Base-by-base conservation (phyloP, 148 eudicot species). In the Diospyros lotus region DNA sequence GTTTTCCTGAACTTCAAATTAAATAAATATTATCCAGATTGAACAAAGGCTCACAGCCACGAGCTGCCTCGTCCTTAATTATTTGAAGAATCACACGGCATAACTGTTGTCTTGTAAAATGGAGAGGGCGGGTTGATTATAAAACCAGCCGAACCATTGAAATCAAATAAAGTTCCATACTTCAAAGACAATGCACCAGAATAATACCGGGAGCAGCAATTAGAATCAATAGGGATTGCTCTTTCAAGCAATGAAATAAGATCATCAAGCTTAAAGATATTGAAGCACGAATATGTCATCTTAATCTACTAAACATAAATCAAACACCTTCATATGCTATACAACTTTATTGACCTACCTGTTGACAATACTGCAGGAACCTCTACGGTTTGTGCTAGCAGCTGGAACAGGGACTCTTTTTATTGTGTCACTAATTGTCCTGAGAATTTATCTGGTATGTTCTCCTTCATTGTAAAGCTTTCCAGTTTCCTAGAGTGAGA, bases 371-470 rank as follows among this genome's bases (percentile, higher is more conserved):
- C 38, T 79, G 83, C 96, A 94, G 98, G 98, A 95, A 67, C 97
- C 98, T 50, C 82, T 95, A 64, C 83, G 89, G 58, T 90, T 95
- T 83, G 81, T 72, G 55, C 83, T 92, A 17, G 94, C 98, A 56
- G 96, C 98, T 17, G 91, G 97, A 66, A 95, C 85, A 64, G 97
- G 98, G 75, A 90, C 97, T 28, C 89, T 95, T 54, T 90, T 92
- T 76, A 87, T 95, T 64, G 96, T 92, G 72, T 86, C 97, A 46
- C 76, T 95, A 66, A 90, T 92, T 50, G 83, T 95, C 81, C 86
- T 92, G 78, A 83, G 98, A 75, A 95, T 95, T 71, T 95, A 95
- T 84, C 87, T 95, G 94, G 98, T 92, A 90, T 54, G 56, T 61
- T 51, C 42, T 48, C 64, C 64, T 73, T 52, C 44, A 66, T 55